These are phyloP conservation scores for Cercospora zeina DNA, from an alignment of 2,329 filamentous ascomycete genomes.

Conservation along the genomic window DNA sequence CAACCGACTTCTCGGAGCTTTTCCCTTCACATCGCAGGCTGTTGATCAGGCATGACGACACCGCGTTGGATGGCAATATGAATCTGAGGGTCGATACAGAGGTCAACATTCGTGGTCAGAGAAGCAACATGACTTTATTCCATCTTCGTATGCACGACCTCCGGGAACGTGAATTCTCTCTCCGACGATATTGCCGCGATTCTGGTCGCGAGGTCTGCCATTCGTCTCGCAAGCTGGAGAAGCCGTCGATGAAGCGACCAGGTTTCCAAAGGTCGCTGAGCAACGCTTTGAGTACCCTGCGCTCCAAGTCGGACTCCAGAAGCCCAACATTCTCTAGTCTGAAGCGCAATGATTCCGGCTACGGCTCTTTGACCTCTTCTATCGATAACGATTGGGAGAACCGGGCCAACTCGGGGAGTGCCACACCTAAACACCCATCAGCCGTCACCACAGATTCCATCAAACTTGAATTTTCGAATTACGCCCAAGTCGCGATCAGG, in stretches of 20 bases:
- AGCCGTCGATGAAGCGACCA: slow-evolving; percentile 53
- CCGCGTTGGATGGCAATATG: slow-evolving; percentile 91
- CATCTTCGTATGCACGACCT: slow-evolving; percentile 95
- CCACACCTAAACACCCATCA: slow-evolving; percentile 18
- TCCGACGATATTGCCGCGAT: slow-evolving; percentile 87
- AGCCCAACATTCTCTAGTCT: slow-evolving; percentile 45
- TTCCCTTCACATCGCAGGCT: slow-evolving; percentile 84
- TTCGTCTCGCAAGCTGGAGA: slow-evolving; percentile 69
- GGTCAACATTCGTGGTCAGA: slow-evolving; percentile 58
- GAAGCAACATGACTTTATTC: slow-evolving; percentile 70
- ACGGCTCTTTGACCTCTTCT: slow-evolving; percentile 45
- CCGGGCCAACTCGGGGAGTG: slow-evolving; percentile 51
- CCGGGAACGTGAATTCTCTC: slow-evolving; percentile 79
- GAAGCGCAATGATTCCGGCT: slow-evolving; percentile 61
- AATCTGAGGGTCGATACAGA: slow-evolving; percentile 86
- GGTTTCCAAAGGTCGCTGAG: slow-evolving; percentile 60
- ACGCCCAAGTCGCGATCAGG: slow-evolving; percentile 83
- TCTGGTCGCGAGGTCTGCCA: slow-evolving; percentile 92
- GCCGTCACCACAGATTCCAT: slow-evolving; percentile 60
- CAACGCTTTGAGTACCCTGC: slow-evolving; percentile 58
- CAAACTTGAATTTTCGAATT: slow-evolving; percentile 95
- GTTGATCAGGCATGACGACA: slow-evolving; percentile 84
- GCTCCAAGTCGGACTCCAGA: slow-evolving; percentile 57
- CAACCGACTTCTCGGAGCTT: slow-evolving; percentile 76
- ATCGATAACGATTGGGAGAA: slow-evolving; percentile 46